These are phyloP conservation scores for Dactylellina haptotyla DNA, from an alignment of 2,329 filamentous ascomycete genomes.

Conservation along the genomic window DNA sequence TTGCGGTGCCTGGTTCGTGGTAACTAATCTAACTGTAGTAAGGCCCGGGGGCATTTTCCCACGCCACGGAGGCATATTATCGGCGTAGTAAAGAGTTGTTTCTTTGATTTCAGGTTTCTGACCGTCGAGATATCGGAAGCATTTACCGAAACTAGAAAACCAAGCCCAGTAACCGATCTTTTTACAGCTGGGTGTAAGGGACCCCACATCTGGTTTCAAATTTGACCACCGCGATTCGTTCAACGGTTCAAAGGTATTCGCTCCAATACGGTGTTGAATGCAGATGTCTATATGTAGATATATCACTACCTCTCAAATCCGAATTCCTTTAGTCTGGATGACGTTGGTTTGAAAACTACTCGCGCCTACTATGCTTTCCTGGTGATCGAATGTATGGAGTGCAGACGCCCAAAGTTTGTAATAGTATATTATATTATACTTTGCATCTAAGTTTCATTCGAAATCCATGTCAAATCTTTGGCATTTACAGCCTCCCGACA, in stretches of 20 bases:
- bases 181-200: background rate
- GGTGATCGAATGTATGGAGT: too few species aligned
- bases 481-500: constrained; percentile 12
- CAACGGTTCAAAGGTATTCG: background rate
- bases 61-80: background rate
- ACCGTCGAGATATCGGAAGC: background rate
- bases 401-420: too few species aligned
- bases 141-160: background rate
- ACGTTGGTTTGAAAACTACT: too few species aligned
- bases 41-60: background rate
- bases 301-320: too few species aligned
- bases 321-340: too few species aligned
- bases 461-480: too few species aligned
- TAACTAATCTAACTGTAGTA: background rate
- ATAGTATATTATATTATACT: too few species aligned
- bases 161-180: background rate
- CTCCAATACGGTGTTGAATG: background rate
- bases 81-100: background rate
- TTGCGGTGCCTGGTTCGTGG: background rate
- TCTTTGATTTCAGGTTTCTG: background rate
- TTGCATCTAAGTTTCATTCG: too few species aligned
- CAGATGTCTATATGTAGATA: too few species aligned
- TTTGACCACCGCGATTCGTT: background rate
- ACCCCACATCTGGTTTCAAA: constrained; percentile 2
- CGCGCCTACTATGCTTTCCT: too few species aligned